Evolutionary conservation across 192 early-diverging fungal species (phyloP).

Genomic region (Mortierella hygrophila): DNA sequence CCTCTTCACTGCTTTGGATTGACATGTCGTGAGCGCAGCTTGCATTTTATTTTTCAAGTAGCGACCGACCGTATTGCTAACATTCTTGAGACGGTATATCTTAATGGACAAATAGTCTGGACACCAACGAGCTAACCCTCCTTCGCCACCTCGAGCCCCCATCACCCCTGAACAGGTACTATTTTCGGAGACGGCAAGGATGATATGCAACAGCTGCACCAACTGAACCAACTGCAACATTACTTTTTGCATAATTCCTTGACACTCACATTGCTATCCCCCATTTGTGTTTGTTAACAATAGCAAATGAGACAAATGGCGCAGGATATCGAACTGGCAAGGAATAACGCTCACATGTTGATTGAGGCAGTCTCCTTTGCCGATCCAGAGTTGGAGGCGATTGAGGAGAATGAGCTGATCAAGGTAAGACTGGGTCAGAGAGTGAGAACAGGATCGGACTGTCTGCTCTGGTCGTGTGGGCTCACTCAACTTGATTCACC

Average conservation of each 20-base stretch:
- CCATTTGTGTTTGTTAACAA: background rate
- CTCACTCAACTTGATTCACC: background rate
- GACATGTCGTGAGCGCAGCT: background rate
- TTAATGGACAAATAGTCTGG: background rate
- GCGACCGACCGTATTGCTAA: background rate
- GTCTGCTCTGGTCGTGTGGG: background rate
- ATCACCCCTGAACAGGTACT: conserved; percentile 50
- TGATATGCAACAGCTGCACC: background rate
- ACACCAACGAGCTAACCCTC: background rate
- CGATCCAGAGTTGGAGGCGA: conserved; percentile 64
- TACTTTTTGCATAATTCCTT: background rate
- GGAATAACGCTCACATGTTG: conserved; percentile 65
- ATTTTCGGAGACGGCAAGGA: background rate
- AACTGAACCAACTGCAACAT: background rate
- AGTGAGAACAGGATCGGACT: background rate
- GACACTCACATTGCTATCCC: background rate
- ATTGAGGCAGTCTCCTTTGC: conserved; percentile 65
- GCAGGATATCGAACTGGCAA: conserved; percentile 64
- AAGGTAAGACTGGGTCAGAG: conserved; percentile 43
- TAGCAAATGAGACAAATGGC: conserved; percentile 57
- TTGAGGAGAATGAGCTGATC: conserved; percentile 66
- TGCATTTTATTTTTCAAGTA: background rate
- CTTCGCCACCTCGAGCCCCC: conserved; percentile 36
- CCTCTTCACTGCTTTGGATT: background rate
- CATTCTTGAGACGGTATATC: background rate